Percentiles rank a stretch among this genome's conserved stretches.
These are phyloP conservation scores for Mycena filopes DNA, from an alignment of 768 basidiomycete species.

Conservation along the genomic window DNA sequence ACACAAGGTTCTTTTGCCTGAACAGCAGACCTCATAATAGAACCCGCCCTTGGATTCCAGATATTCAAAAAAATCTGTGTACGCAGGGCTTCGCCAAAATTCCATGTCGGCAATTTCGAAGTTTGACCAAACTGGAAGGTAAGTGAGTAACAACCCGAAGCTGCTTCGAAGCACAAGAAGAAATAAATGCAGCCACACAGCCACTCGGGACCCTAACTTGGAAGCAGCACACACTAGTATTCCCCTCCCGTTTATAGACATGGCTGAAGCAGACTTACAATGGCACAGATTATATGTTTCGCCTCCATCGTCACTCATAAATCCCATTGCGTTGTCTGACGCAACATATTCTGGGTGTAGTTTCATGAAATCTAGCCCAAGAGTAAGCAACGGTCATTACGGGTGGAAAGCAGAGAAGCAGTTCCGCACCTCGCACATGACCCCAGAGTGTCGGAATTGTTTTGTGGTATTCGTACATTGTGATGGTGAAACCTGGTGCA, in stretches of 20 bases:
- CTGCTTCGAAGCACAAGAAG: too few species aligned
- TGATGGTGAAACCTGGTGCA: conserved; percentile 65
- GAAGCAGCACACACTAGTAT: too few species aligned
- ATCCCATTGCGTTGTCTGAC: conserved; percentile 68
- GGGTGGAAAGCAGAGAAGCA: not conserved
- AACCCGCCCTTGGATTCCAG: conserved; percentile 84
- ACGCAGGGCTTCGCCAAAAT: conserved; percentile 88
- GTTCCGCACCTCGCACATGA: conserved; percentile 57
- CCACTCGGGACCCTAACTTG: too few species aligned
- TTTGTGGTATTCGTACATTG: conserved; percentile 70
- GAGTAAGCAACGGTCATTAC: not conserved
- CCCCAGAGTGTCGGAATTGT: conserved; percentile 76
- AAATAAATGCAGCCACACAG: too few species aligned
- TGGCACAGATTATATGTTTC: conserved; percentile 73
- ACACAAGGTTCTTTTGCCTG: too few species aligned
- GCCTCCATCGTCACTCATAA: conserved; percentile 68
- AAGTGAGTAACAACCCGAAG: too few species aligned
- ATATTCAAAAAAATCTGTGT: conserved; percentile 84
- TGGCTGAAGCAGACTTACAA: conserved; percentile 55
- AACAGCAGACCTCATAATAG: conserved; percentile 76
- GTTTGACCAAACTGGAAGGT: conserved; percentile 80
- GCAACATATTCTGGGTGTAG: conserved; percentile 62
- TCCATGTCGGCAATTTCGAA: conserved; percentile 93
- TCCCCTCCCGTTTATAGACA: too few species aligned
- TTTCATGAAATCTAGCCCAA: conserved; percentile 50